Conservation (phyloP, 495 filamentous ascomycete species). For the Penicillium bialowiezense region DNA sequence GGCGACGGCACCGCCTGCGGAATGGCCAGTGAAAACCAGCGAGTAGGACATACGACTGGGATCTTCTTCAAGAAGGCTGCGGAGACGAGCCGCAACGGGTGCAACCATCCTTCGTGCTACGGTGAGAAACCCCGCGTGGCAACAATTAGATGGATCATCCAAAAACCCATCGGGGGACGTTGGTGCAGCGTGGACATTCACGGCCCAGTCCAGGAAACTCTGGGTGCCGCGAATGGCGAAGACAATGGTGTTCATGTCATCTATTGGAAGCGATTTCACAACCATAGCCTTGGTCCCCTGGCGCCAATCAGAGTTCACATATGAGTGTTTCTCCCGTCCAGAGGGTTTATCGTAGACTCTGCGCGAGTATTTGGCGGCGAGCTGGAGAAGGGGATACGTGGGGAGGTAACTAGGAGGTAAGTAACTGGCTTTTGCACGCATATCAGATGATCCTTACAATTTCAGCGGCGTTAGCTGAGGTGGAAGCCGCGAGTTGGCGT, state of each 20-base stretch:
- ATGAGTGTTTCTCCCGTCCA: slow-evolving; percentile 57
- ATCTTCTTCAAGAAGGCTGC: slow-evolving; percentile 65
- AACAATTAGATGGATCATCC: slow-evolving; percentile 71
- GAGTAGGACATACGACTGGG: slow-evolving; percentile 63
- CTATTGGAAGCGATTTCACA: slow-evolving; percentile 71
- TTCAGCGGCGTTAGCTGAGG: slow-evolving; percentile 60
- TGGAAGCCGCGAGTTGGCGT: slow-evolving; percentile 75
- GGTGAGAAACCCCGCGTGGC: slow-evolving; percentile 73
- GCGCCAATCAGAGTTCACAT: slow-evolving; percentile 65
- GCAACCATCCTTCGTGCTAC: slow-evolving; percentile 73
- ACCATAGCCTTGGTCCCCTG: slow-evolving; percentile 80
- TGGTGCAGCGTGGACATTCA: slow-evolving; percentile 69
- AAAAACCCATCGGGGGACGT: slow-evolving; percentile 62
- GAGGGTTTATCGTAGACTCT: slow-evolving; percentile 64
- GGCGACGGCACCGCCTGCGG: slow-evolving; percentile 78
- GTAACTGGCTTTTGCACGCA: neutral
- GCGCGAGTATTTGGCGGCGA: slow-evolving; percentile 72
- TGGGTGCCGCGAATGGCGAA: slow-evolving; percentile 78
- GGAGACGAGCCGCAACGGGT: slow-evolving; percentile 65
- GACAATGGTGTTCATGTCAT: slow-evolving; percentile 72
- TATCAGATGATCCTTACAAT: slow-evolving; percentile 43
- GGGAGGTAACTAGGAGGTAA: slow-evolving; percentile 55
- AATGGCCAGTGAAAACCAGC: slow-evolving; percentile 79
- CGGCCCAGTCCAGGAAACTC: slow-evolving; percentile 79
- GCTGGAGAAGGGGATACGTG: slow-evolving; percentile 67